phyloP scores from a whole-genome alignment of 371 early-diverging fungal genomes.

The Syncephalis plumigaleata region DNA sequence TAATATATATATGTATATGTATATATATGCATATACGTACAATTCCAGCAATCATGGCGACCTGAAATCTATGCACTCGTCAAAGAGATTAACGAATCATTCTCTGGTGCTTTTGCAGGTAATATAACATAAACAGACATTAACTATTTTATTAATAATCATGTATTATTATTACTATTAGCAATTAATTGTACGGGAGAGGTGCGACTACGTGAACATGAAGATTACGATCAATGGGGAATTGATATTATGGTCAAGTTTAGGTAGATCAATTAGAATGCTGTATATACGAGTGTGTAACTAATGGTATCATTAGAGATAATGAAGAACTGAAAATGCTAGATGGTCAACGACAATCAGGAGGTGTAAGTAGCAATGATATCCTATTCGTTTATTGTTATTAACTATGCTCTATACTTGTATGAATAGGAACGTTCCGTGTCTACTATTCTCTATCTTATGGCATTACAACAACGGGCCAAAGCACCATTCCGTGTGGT shows the following conservation, averaged over 20 bases:
- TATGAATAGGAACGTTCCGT: conserved; percentile 62
- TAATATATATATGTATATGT: too few species aligned
- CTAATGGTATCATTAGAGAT: conserved; percentile 25
- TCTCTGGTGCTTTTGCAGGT: conserved; percentile 54
- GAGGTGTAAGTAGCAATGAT: conserved; percentile 47
- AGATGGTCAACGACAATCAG: conserved; percentile 90
- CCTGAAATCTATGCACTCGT: conserved; percentile 37
- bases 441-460: conserved; percentile 92
- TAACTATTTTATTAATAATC: neutral
- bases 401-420: neutral
- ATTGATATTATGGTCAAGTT: conserved; percentile 90
- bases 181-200: conserved; percentile 84
- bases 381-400: too few species aligned
- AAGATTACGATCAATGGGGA: conserved; percentile 88
- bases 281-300: neutral
- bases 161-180: conserved; percentile 2
- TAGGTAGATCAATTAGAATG: conserved; percentile 18
- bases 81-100: conserved; percentile 37
- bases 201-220: conserved; percentile 43
- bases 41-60: conserved; percentile 51
- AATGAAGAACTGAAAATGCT: conserved; percentile 74
- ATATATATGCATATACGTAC: too few species aligned
- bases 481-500: conserved; percentile 95
- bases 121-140: too few species aligned
- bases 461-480: conserved; percentile 82